Base-by-base conservation (phyloP, 768 basidiomycete species). In the Termitomyces sp. region DNA sequence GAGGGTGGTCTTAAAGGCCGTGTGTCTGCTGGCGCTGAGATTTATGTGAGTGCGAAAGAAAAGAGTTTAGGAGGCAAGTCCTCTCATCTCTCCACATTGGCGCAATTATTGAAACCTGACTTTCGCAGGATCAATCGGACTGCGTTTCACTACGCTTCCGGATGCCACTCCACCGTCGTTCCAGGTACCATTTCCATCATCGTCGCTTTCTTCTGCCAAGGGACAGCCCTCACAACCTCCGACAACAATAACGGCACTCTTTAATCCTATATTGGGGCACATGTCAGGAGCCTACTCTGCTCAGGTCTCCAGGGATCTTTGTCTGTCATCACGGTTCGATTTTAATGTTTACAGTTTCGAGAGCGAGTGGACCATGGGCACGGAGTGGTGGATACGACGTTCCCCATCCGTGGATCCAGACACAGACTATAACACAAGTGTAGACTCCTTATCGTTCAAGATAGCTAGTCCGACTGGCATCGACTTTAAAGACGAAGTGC, bases 291-390 rank as follows among this genome's bases (percentile, higher is more conserved):
- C 95, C 37, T 98, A 98, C 67, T 87, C 93, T 0, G 92, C 95
- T 2, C 88, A 87, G 51, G 86, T 92, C 9, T 90, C 90, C 5
- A 81, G 81, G 12, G 90, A 96, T 67, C 81, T 98, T 41, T 84
- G 92, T 0, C 68, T 98, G 19, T 90, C 90, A 48, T 88, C 92
- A 0, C 84, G 92, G 21, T 98, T 95, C 66, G 93, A 98, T 66
- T 93, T 98, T 72, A 98, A 98, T 65, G 82, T 95, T 26, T 97
- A 98, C 67, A 94, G 91, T 70, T 98, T 93, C 69, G 93, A 96
- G 62, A 94, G 92, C 69, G 95, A 98, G 68, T 89, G 94, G 88
- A 88, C 91, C 10, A 82, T 98, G 74, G 96, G 96, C 2, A 88
- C 90, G 1, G 95, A 98, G 68, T 97, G 93, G 92, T 97, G 93